Percentiles rank a stretch among this genome's conserved stretches.
Conservation (phyloP, 805 yeast species). For the Starmera amethionina region DNA sequence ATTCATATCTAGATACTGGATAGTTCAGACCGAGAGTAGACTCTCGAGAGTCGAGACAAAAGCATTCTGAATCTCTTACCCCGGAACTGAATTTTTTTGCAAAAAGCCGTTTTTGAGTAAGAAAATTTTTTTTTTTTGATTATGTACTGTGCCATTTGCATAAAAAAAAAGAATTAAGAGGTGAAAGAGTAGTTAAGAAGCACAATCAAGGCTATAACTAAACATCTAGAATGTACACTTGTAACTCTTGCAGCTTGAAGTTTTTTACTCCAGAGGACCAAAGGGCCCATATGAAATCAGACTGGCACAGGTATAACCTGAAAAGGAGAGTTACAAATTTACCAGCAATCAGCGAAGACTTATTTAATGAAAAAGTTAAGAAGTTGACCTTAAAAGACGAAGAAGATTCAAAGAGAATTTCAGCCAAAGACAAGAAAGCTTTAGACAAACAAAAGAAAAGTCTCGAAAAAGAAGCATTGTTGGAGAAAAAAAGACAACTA, state of each 20-base stretch:
- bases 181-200: too few species aligned
- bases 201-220: not conserved
- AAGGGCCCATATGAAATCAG: constrained; percentile 89
- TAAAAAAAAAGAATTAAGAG: too few species aligned
- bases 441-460: constrained; percentile 33
- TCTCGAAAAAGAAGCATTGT: constrained; percentile 30
- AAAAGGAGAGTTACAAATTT: constrained; percentile 87
- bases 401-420: constrained; percentile 10
- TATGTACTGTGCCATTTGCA: too few species aligned
- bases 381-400: constrained; percentile 15
- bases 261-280: constrained; percentile 72
- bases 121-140: too few species aligned
- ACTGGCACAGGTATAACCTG: constrained; percentile 95
- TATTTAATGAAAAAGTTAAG: constrained; percentile 61
- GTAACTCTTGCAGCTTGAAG: constrained; percentile 80
- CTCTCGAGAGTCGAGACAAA: too few species aligned
- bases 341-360: constrained; percentile 60
- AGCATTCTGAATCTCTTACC: too few species aligned
- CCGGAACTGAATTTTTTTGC: too few species aligned
- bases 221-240: constrained; percentile 36
- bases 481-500: constrained; percentile 30
- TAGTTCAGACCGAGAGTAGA: too few species aligned
- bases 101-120: too few species aligned
- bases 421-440: constrained; percentile 19
- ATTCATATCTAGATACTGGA: too few species aligned